phyloP scores from a whole-genome alignment of 2,329 filamentous ascomycete species.

The Daldinia sp. region DNA sequence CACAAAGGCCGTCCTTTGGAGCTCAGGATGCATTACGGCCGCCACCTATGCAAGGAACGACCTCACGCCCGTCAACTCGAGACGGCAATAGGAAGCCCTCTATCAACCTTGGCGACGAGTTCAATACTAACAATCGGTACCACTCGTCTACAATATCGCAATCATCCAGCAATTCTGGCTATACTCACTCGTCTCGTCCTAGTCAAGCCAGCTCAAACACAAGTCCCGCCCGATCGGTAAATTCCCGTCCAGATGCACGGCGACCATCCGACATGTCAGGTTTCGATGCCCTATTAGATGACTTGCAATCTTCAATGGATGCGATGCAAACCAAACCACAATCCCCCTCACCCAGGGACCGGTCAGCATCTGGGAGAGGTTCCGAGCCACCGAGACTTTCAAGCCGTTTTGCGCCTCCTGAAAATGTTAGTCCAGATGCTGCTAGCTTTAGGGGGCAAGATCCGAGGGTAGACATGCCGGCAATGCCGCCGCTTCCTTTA shows the following conservation, averaged over 20 bases:
- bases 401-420: constrained; percentile 33
- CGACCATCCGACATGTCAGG: constrained; percentile 59
- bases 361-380: constrained; percentile 35
- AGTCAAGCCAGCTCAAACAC: constrained; percentile 73
- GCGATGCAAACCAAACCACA: constrained; percentile 52
- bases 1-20: constrained; percentile 59
- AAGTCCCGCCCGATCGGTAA: constrained; percentile 63
- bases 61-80: constrained; percentile 58
- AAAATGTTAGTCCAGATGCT: constrained; percentile 51
- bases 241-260: constrained; percentile 51
- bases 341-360: constrained; percentile 38
- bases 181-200: constrained; percentile 61
- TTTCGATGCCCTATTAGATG: constrained; percentile 64
- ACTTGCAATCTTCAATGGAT: constrained; percentile 66
- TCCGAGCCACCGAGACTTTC: constrained; percentile 17
- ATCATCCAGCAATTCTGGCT: constrained; percentile 73
- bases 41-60: constrained; percentile 65
- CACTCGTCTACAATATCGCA: constrained; percentile 73
- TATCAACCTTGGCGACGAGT: constrained; percentile 70
- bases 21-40: constrained; percentile 63
- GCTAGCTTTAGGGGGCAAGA: constrained; percentile 42
- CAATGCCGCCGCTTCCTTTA: constrained; percentile 42
- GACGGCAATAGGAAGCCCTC: constrained; percentile 55
- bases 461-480: constrained; percentile 39
- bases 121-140: constrained; percentile 72